Conservation (phyloP, 1,284 basidiomycete genomes). For the Sporisorium graminicola region DNA sequence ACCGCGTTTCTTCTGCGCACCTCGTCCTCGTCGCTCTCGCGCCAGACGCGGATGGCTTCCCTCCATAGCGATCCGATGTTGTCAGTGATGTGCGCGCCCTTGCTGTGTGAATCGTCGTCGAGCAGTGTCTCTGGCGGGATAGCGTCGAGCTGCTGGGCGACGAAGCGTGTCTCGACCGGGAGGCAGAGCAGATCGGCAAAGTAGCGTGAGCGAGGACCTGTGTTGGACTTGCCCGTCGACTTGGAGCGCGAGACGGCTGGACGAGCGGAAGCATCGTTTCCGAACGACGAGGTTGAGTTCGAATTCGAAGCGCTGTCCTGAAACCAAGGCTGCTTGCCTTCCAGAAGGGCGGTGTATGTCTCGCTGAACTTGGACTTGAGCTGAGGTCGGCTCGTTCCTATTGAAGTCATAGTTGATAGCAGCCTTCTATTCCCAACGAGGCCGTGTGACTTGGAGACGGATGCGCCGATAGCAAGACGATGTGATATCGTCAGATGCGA, state of each 20-base stretch:
- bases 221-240: constrained; percentile 57
- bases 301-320: constrained; percentile 10
- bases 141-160: constrained; percentile 45
- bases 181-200: constrained; percentile 62
- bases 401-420: constrained; percentile 15
- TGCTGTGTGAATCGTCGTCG: constrained; percentile 50
- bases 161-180: constrained; percentile 54
- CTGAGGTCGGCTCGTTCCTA: constrained; percentile 37
- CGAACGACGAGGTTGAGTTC: constrained; percentile 15
- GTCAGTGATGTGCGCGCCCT: constrained; percentile 54
- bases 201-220: constrained; percentile 61
- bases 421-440: neutral
- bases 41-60: constrained; percentile 58
- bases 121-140: constrained; percentile 50
- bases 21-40: constrained; percentile 54
- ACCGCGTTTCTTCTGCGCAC: constrained; percentile 58
- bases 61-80: constrained; percentile 64
- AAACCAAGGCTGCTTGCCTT: constrained; percentile 62
- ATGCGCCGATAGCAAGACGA: neutral
- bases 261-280: constrained; percentile 14
- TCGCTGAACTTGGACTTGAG: constrained; percentile 59
- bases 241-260: constrained; percentile 33
- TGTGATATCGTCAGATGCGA: neutral
- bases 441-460: neutral
- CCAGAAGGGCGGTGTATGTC: constrained; percentile 52